Base-by-base conservation (phyloP, 495 filamentous ascomycete species). In the Tetracladium marchalianum region DNA sequence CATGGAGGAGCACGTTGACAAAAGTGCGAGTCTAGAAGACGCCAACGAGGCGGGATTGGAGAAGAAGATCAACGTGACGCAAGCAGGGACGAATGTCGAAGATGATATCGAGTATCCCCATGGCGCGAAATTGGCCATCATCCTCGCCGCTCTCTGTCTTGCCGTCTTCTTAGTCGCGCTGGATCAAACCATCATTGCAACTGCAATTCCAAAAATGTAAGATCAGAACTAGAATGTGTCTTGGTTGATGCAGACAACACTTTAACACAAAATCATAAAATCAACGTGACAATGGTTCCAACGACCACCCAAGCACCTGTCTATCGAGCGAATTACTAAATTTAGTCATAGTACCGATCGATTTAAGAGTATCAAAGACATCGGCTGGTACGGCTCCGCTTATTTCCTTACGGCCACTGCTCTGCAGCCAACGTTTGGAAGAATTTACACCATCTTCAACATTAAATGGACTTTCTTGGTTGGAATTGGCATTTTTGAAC, bases 121-220 rank as follows among this genome's bases (percentile, higher is more conserved):
- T 16, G 72, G 71, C 22, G 34, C 62, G 39, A 68, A 62, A 43
- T 64, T 76, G 6, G 41, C 56, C 32, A 62, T 74, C 16, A 66
- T 76, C 41, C 69, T 75, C 47, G 45, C 62, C 17, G 71, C 72
- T 12, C 66, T 76, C 18, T 75, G 68, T 54, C 53, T 74, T 7
- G 55, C 66, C 34, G 64, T 77, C 33, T 82, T 84, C 65, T 68
- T 81, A 41, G 74, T 77, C 22, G 80, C 80, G 7, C 68, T 84
- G 37, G 80, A 80, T 55, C 70, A 76, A 56, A 79, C 76, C 41
- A 78, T 82, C 56, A 75, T 82, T 46, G 64, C 77, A 1, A 78
- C 77, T 9, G 73, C 78, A 1, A 70, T 80, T 16, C 76, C 58
- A 45, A 71, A 60, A 58, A 80, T 68, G 22, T 27, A 27, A 27